Conservation (phyloP, 148 eudicot genomes). For the Rhododendron kiyosumense region DNA sequence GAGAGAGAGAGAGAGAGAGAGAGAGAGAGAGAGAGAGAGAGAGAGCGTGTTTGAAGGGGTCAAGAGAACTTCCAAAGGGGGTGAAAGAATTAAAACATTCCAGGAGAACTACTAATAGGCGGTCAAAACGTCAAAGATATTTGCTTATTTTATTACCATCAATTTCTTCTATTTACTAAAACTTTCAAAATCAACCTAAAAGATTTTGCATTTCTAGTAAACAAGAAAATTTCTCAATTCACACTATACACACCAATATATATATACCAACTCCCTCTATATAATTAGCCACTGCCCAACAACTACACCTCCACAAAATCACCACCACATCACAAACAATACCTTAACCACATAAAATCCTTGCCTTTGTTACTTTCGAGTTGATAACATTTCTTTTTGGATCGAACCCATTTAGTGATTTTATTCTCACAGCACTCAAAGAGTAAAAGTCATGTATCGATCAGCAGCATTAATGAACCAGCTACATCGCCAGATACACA, state of each 20-base stretch:
- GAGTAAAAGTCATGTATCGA: constrained; percentile 10
- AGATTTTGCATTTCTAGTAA: neutral
- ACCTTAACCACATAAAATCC: neutral
- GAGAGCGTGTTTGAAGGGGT: constrained; percentile 8
- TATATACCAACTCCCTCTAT: neutral
- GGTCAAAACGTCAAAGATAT: constrained; percentile 9
- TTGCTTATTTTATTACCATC: neutral
- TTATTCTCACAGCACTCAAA: too few relatives aligned
- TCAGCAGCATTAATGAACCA: constrained; percentile 1
- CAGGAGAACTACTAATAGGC: too few relatives aligned
- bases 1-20: neutral
- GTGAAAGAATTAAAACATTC: neutral
- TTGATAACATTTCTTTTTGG: neutral
- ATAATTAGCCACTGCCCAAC: neutral
- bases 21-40: neutral
- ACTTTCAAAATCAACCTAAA: neutral
- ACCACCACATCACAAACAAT: neutral
- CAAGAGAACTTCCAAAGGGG: neutral
- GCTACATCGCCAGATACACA: constrained; percentile 7
- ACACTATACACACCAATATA: neutral
- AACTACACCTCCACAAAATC: neutral
- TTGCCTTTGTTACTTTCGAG: neutral
- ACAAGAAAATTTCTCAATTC: constrained; percentile 5
- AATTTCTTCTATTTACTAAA: neutral
- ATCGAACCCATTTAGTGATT: neutral